Evolutionary conservation across 1,284 basidiomycete species (phyloP).

Genomic region (Leccinum pallidistipes): DNA sequence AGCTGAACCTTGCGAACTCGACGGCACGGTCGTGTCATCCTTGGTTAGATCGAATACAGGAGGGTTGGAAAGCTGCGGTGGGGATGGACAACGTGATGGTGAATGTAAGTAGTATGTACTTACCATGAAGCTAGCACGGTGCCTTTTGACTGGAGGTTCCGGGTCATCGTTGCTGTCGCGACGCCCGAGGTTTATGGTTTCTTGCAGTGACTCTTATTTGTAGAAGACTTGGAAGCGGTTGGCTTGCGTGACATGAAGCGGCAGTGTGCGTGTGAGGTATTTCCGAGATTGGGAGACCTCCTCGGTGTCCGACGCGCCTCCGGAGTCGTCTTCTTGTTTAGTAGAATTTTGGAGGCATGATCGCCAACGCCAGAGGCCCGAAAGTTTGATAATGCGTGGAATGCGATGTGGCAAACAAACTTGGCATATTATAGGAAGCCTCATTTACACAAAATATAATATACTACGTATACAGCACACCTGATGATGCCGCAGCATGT

Average conservation of each 20-base stretch:
- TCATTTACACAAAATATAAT: too few species aligned
- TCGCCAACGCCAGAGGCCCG: too few species aligned
- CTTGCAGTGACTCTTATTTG: slow-evolving; percentile 16
- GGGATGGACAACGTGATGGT: neutral
- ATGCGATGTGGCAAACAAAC: too few species aligned
- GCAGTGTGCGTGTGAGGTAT: too few species aligned
- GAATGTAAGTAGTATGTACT: slow-evolving; percentile 1
- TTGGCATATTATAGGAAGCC: too few species aligned
- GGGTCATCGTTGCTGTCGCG: slow-evolving; percentile 18
- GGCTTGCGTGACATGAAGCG: slow-evolving; percentile 24
- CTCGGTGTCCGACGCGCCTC: too few species aligned
- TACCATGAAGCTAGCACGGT: slow-evolving; percentile 30
- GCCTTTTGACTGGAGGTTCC: slow-evolving; percentile 36
- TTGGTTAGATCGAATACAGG: slow-evolving; percentile 37
- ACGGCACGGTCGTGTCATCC: slow-evolving; percentile 12
- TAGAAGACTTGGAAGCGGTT: slow-evolving; percentile 7
- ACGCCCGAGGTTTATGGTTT: slow-evolving; percentile 38
- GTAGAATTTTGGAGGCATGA: too few species aligned
- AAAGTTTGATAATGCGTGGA: too few species aligned
- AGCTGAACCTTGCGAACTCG: slow-evolving; percentile 12
- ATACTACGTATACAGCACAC: too few species aligned
- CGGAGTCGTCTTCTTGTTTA: too few species aligned
- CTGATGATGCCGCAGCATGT: too few species aligned
- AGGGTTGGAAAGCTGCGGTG: slow-evolving; percentile 35
- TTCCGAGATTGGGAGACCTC: too few species aligned